Conservation (phyloP, 1,284 basidiomycete genomes). For the Heterobasidion annosum region DNA sequence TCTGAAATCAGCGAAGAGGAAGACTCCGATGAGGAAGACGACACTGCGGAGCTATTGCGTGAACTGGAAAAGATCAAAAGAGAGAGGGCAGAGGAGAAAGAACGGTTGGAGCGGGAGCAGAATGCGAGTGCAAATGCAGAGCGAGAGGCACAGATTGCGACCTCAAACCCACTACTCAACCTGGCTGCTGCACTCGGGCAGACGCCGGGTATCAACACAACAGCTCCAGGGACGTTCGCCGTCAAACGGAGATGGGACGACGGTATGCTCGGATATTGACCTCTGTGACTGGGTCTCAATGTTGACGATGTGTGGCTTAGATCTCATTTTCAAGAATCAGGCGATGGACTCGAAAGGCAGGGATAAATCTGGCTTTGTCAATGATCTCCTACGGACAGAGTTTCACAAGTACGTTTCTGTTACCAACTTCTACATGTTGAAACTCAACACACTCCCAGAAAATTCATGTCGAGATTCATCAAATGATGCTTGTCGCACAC, state of each 20-base stretch:
- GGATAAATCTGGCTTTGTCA: constrained; percentile 80
- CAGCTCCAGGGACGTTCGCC: constrained; percentile 75
- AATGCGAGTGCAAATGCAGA: constrained; percentile 54
- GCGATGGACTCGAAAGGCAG: constrained; percentile 57
- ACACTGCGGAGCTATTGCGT: constrained; percentile 85
- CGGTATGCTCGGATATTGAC: constrained; percentile 30
- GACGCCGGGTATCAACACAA: constrained; percentile 60
- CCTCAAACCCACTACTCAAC: constrained; percentile 80
- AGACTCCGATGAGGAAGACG: constrained; percentile 66
- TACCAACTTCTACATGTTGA: constrained; percentile 5
- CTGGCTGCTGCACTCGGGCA: constrained; percentile 82
- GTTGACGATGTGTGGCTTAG: constrained; percentile 25
- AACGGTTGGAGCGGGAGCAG: constrained; percentile 70
- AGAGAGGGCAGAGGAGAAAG: constrained; percentile 90
- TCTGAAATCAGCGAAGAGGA: constrained; percentile 35
- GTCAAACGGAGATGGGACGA: constrained; percentile 96
- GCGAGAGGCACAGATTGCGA: constrained; percentile 78
- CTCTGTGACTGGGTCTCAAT: not conserved
- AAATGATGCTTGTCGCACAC: constrained; percentile 26
- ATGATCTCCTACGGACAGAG: constrained; percentile 86
- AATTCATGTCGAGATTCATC: constrained; percentile 75
- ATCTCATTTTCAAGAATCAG: constrained; percentile 97
- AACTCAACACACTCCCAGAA: constrained; percentile 28
- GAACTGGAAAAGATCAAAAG: constrained; percentile 95
- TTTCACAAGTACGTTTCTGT: constrained; percentile 72